Conservation (phyloP, 2,329 filamentous ascomycete genomes). For the Cryoendolithus antarcticus region DNA sequence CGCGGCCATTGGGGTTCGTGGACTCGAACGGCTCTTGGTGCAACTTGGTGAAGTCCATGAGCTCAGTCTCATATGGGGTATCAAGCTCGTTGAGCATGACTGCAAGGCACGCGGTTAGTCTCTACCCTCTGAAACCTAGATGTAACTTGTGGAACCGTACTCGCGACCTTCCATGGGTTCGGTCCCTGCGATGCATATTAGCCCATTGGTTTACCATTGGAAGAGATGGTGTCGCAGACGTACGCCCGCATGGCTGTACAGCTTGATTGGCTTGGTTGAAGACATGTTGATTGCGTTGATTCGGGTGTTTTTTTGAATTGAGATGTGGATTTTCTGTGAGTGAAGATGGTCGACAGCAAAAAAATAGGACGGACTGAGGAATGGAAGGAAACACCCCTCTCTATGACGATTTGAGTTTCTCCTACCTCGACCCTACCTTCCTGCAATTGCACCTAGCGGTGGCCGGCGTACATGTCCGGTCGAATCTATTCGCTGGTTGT, state of each 20-base stretch:
- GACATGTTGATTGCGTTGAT: background rate
- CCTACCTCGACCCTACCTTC: no score
- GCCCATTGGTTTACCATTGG: background rate
- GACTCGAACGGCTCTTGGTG: constrained; percentile 22
- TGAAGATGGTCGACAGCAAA: no score
- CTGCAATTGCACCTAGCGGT: no score
- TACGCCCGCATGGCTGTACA: constrained; percentile 17
- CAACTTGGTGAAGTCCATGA: constrained; percentile 19
- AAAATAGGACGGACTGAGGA: no score
- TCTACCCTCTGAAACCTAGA: no score
- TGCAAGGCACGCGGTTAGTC: background rate
- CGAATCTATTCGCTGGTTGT: no score
- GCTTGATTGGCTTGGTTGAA: constrained; percentile 15
- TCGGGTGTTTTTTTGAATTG: background rate
- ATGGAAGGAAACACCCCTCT: no score
- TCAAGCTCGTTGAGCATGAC: constrained; percentile 34
- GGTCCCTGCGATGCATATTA: constrained; percentile 16
- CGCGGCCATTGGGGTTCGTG: constrained; percentile 31
- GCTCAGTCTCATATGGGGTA: constrained; percentile 27
- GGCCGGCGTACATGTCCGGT: no score
- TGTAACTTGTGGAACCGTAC: no score
- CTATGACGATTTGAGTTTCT: no score
- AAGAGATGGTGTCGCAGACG: constrained; percentile 1
- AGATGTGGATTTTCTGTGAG: background rate
- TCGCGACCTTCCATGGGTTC: constrained; percentile 33